Base-by-base conservation (phyloP, 2,329 filamentous ascomycete species). In the Coleophoma eucalyptorum region DNA sequence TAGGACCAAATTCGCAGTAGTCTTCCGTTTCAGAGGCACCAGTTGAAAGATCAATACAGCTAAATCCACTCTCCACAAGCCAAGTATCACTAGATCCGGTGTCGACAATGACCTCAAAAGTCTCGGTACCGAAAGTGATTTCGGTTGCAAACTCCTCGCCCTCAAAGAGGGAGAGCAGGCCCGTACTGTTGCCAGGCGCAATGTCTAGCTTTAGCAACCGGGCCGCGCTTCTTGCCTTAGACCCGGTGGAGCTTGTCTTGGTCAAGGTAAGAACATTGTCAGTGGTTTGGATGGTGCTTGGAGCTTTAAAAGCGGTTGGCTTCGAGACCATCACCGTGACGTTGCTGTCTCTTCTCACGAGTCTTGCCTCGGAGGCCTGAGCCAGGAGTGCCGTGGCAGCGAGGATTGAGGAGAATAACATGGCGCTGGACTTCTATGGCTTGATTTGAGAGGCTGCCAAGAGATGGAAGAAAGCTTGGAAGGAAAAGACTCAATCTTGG, bases 31-130 rank as follows among this genome's bases (percentile, higher is more conserved):
- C 7, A 8, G 37, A 20, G 5, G 43, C 32, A 8, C 50, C 49
- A 4, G 48, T 57, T 33, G 55, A 2, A 54, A 66, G 32, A 46
- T 72, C 60, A n/a, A 68, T 53, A 54, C 72, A 74, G 13, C 51
- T 50, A 38, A 65, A 72, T 5, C 65, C 63, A 1, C 46, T 56
- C 20, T 64, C 52, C 12, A 68, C 65, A 0, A 76, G 58, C 71
- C 74, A 77, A 1, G 72, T 74, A 51, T 78, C 75, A 46, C 67
- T 69, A 49, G 70, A 73, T 18, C 74, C 75, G 2, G 73, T 76
- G 50, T 78, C 75, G 45, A 77, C 62, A 11, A 74, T 65, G 2
- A 69, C 57, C 1, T 66, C 50, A 50, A 75, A 65, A 2, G 58
- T 64, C 44, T 70, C 57, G 11, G 56, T 58, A 8, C 67, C 67